phyloP scores from a whole-genome alignment of 129 eudicot species.

The Lactuca saligna region DNA sequence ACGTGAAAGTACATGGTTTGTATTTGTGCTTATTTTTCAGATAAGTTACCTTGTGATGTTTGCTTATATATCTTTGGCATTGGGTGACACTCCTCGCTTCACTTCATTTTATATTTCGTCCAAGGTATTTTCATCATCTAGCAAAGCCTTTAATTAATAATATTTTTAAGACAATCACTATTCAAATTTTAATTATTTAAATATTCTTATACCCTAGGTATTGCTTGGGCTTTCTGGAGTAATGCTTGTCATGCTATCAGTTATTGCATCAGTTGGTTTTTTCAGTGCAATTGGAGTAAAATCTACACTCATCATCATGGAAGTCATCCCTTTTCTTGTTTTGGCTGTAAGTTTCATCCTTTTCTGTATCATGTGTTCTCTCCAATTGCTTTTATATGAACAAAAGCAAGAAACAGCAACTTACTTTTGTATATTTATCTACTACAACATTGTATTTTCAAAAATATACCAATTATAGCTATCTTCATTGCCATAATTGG shows the following conservation, averaged over 20 bases:
- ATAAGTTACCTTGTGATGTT: conserved; percentile 99
- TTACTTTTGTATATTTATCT: neutral
- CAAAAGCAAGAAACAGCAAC: neutral
- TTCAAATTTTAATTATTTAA: neutral
- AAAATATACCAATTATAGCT: no score
- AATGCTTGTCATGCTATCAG: conserved; percentile 89
- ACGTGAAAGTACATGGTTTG: neutral
- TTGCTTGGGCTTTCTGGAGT: conserved; percentile 97
- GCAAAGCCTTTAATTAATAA: neutral
- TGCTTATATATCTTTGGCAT: conserved; percentile 96
- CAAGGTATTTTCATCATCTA: conserved; percentile 54
- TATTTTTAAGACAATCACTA: neutral
- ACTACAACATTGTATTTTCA: neutral
- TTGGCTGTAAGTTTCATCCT: conserved; percentile 74
- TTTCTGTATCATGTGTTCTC: conserved; percentile 4
- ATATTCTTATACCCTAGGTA: conserved; percentile 51
- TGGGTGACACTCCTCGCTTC: conserved; percentile 89
- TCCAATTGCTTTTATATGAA: no score
- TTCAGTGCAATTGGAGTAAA: conserved; percentile 96
- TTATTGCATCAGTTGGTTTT: conserved; percentile 95
- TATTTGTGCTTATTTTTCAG: conserved; percentile 48
- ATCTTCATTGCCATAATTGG: no score
- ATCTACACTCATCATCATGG: conserved; percentile 98
- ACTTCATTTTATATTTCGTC: conserved; percentile 80
- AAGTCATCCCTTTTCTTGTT: conserved; percentile 99